A percentile compares a stretch with the other conserved stretches of the same genome.
phyloP scores from a whole-genome alignment of 495 filamentous ascomycete genomes.

The Penicillium fimorum region DNA sequence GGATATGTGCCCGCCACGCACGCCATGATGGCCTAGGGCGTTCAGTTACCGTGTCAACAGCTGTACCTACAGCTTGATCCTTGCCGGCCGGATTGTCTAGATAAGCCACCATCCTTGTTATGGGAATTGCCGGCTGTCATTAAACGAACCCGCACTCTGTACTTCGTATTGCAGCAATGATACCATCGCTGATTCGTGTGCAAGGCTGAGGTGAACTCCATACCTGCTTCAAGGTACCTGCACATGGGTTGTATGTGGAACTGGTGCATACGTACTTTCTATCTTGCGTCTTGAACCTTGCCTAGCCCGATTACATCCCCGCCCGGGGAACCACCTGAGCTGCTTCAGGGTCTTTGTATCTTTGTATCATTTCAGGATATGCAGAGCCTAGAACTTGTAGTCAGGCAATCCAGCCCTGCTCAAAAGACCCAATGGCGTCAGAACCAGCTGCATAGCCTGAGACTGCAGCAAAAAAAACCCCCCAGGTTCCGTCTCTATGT shows the following conservation, averaged over 20 bases:
- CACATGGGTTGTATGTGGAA: conserved; percentile 5
- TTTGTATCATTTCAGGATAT: conserved; percentile 2
- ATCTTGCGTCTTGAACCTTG: conserved; percentile 5
- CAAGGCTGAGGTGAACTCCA: neutral
- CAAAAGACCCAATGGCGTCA: neutral
- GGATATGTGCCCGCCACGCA: neutral
- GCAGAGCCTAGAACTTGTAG: neutral
- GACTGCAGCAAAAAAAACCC: neutral
- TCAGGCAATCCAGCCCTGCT: neutral
- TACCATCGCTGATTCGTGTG: neutral
- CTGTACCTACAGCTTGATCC: conserved; percentile 4
- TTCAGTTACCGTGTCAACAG: conserved; percentile 5
- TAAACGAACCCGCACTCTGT: too few relatives aligned
- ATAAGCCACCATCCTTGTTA: conserved; percentile 2
- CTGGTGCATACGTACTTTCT: neutral
- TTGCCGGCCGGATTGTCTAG: conserved; percentile 1
- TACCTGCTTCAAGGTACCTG: neutral
- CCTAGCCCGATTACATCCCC: conserved; percentile 2
- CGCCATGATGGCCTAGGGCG: neutral
- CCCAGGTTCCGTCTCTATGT: neutral
- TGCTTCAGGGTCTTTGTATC: neutral
- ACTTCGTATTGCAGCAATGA: neutral
- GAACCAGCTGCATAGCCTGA: too few relatives aligned
- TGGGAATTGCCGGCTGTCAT: conserved; percentile 3
- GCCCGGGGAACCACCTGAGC: neutral